Base-by-base conservation (phyloP, 2,329 filamentous ascomycete species). In the Raffaelea deltoideospora region DNA sequence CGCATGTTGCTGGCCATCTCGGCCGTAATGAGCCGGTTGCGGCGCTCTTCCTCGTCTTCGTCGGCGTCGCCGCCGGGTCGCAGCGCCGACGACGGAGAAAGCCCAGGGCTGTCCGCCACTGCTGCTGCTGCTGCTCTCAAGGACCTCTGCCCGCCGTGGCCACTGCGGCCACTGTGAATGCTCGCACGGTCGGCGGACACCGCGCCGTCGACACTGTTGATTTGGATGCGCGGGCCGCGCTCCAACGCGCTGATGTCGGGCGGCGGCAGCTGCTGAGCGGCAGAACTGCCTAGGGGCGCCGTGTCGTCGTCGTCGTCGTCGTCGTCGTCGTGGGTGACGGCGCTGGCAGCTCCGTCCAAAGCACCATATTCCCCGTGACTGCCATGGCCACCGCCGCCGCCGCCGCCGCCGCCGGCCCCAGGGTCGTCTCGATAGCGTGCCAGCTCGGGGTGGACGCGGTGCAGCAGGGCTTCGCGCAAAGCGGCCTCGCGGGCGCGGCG, bases 1-100 rank as follows among this genome's bases (percentile, higher is more conserved):
- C 88, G 80, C 90, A 98, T 98, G 54, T 85, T 94, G 54, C 78
- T 90, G 28, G 80, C 79, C 52, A 98, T 73, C 55, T 96, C 87
- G 17, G 85, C 85, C 28, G 75, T 78, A 34, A 81, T 67, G 43
- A 80, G 73, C 33, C 75, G 69, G 35, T 41, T 38, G 30, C 72
- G 67, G 24, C 64, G 61, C 10, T 63, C 61, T 3, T 63, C 59
- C 18, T 72, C 68, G 21, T 63, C 61, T 7, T 57, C 41, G 2
- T 47, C 35, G 34, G 35, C 11, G 39, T 23, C 3, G n/a, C 7
- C 5, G 33, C n/a, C 17, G 33, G 5, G 31, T 3, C 14, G 31
- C 11, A 20, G 17, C 11, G 11, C 18, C 14, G 29, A 18, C 6
- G 11, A 14, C 26, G 26, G 8, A 13, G 23, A 13, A 13, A 13